Evolutionary conservation across 805 yeast genomes (phyloP).

Genomic region (Candida peoriensis): DNA sequence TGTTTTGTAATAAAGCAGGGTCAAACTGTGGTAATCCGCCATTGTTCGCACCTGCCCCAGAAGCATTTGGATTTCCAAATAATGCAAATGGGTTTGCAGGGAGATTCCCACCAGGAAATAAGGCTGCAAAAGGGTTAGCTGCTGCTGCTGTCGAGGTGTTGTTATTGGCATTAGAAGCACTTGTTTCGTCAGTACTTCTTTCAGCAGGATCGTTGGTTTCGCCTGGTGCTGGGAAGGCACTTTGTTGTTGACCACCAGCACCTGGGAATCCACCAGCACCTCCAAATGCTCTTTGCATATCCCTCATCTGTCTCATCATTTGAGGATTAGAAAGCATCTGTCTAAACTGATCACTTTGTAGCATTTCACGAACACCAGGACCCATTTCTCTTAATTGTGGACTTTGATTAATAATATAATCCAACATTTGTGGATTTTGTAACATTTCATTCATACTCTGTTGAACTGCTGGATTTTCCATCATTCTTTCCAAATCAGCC

Average conservation of each 20-base stretch:
- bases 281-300: slow-evolving; percentile 50
- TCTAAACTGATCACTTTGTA: slow-evolving; percentile 80
- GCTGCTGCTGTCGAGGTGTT: slow-evolving; percentile 17
- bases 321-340: slow-evolving; percentile 81
- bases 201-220: slow-evolving; percentile 17
- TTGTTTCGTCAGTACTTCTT: slow-evolving; percentile 24
- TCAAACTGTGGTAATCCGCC: slow-evolving; percentile 37
- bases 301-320: slow-evolving; percentile 76
- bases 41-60: slow-evolving; percentile 21
- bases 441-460: slow-evolving; percentile 80
- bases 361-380: slow-evolving; percentile 80
- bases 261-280: slow-evolving; percentile 25
- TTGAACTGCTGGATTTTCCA: slow-evolving; percentile 77
- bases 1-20: slow-evolving; percentile 41
- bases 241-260: slow-evolving; percentile 25
- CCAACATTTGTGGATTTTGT: slow-evolving; percentile 84
- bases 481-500: slow-evolving; percentile 66
- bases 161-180: slow-evolving; percentile 12
- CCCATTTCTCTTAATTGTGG: slow-evolving; percentile 86
- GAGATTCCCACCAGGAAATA: slow-evolving; percentile 12
- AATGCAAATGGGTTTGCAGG: slow-evolving; percentile 39
- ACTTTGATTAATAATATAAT: slow-evolving; percentile 70
- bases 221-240: slow-evolving; percentile 49
- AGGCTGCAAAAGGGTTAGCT: slow-evolving; percentile 3
- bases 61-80: slow-evolving; percentile 22